These are phyloP conservation scores for Triticum monococcum DNA, from an alignment of 176 grass and related monocot species.

Conservation along the genomic window DNA sequence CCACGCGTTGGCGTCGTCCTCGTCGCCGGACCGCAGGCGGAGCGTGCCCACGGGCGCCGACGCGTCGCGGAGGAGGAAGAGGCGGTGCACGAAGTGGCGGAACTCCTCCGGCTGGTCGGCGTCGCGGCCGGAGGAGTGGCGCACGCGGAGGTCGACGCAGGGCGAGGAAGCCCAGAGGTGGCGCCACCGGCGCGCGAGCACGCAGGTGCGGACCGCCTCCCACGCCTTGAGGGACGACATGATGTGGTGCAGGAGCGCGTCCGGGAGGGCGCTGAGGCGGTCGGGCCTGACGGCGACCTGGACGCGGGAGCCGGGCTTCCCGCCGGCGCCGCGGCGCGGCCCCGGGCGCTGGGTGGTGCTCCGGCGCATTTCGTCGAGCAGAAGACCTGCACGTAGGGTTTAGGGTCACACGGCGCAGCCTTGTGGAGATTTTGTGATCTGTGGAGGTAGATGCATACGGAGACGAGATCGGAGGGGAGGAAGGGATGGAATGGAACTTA, in stretches of 20 bases:
- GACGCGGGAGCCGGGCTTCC: background rate
- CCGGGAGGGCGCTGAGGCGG: conserved; percentile 37
- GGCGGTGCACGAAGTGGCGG: background rate
- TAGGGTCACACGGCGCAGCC: background rate
- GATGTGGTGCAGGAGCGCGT: conserved; percentile 33
- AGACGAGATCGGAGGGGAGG: too few species aligned
- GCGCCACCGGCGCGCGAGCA: conserved; percentile 38
- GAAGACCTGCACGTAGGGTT: background rate
- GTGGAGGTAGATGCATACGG: too few species aligned
- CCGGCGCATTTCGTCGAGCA: background rate
- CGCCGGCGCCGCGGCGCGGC: background rate
- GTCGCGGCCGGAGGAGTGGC: background rate
- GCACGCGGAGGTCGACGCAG: conserved; percentile 3
- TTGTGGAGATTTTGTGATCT: too few species aligned
- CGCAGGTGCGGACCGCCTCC: conserved; percentile 42
- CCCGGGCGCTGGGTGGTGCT: background rate
- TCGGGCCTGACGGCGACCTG: background rate
- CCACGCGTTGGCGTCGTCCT: conserved; percentile 14
- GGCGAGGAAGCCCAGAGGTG: conserved; percentile 28
- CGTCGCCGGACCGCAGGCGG: conserved; percentile 7
- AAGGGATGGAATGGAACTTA: too few species aligned
- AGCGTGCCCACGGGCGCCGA: conserved; percentile 1
- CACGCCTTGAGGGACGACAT: conserved; percentile 26
- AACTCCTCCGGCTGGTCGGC: background rate
- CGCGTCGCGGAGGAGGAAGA: background rate